Evolutionary conservation across 2,329 filamentous ascomycete genomes (phyloP).

Genomic region (Cytospora leucostoma): DNA sequence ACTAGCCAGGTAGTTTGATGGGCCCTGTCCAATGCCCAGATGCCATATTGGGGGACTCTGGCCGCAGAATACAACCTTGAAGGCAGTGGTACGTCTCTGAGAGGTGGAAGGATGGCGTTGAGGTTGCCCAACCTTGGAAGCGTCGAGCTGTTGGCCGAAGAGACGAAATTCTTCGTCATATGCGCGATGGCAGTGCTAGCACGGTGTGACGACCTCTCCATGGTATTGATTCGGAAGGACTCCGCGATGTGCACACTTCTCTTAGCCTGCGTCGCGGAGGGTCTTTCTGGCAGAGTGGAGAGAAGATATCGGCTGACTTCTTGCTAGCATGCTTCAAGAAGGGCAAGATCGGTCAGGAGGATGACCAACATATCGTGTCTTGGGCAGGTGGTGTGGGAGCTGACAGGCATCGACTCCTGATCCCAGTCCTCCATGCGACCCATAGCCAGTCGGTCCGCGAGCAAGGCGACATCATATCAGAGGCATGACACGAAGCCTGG

Average conservation of each 20-base stretch:
- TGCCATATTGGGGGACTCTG: neutral
- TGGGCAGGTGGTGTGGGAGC: conserved; percentile 6
- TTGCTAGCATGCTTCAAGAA: neutral
- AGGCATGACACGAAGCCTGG: conserved; percentile 2
- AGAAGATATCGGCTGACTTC: neutral
- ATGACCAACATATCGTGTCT: conserved; percentile 7
- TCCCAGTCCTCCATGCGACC: conserved; percentile 2
- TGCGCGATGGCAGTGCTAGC: neutral
- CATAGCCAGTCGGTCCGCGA: neutral
- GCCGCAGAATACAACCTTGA: neutral
- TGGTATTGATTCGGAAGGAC: conserved; percentile 6
- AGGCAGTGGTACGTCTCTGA: neutral
- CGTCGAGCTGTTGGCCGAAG: neutral
- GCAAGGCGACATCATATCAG: conserved; percentile 1
- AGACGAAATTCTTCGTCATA: neutral
- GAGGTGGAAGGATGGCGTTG: neutral
- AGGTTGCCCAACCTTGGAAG: neutral
- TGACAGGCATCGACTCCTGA: neutral
- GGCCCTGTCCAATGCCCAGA: neutral
- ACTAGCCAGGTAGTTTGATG: neutral
- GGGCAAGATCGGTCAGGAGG: conserved; percentile 7
- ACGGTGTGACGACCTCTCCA: neutral
- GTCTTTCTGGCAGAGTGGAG: neutral
- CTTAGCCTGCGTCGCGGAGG: neutral
- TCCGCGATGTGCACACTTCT: conserved; percentile 2